These are phyloP conservation scores for Phalaenopsis hybrid DNA, from an alignment of 116 monocot species.

Conservation along the genomic window DNA sequence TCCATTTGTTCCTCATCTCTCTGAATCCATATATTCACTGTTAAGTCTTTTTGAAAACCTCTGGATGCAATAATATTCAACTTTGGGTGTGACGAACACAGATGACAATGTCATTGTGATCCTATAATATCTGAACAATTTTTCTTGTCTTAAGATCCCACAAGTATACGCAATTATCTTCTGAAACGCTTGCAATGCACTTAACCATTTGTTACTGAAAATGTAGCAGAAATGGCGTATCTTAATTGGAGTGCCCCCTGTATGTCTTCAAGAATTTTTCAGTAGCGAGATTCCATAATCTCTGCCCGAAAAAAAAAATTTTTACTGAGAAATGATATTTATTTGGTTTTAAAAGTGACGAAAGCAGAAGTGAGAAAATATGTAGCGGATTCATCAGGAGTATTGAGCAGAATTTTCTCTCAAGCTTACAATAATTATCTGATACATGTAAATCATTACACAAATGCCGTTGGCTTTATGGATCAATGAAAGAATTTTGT, in stretches of 20 bases:
- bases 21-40: conserved; percentile 4
- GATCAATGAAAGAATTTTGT: too few relatives aligned
- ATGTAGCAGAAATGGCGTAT: conserved; percentile 13
- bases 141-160: conserved; percentile 11
- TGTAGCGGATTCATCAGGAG: too few relatives aligned
- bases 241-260: too few relatives aligned
- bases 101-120: conserved; percentile 9
- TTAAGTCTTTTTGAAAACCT: conserved; percentile 5
- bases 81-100: conserved; percentile 5
- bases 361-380: too few relatives aligned
- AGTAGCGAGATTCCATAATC: conserved; percentile 8
- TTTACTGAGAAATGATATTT: not conserved
- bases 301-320: not conserved
- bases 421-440: too few relatives aligned
- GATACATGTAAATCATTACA: too few relatives aligned
- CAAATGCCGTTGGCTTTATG: too few relatives aligned
- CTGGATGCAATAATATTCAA: conserved; percentile 13
- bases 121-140: not conserved
- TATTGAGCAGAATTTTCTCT: too few relatives aligned
- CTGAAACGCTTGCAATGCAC: conserved; percentile 12
- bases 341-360: not conserved
- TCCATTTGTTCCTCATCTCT: not conserved
- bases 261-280: not conserved
- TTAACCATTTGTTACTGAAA: conserved; percentile 15
- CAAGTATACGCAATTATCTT: conserved; percentile 15